Evolutionary conservation across 164 flowering plant species (phyloP).

Genomic region (grape (Vitis vinifera)): ASM3070453v1 NC_081816.1:4100501-4101000

Average conservation of each 20-base stretch:
- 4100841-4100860: constrained; percentile 90
- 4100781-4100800: constrained; percentile 66
- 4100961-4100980: constrained; percentile 62
- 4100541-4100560: constrained; percentile 77
- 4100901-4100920: no score
- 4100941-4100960: constrained; percentile 58
- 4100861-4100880: constrained; percentile 91
- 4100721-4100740: constrained; percentile 53
- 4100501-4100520: constrained; percentile 65
- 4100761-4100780: constrained; percentile 87
- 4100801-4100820: constrained; percentile 81
- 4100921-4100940: not conserved
- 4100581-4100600: constrained; percentile 36
- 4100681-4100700: not conserved
- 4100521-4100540: constrained; percentile 87
- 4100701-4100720: constrained; percentile 41
- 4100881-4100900: constrained; percentile 18
- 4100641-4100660: not conserved
- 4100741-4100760: constrained; percentile 80
- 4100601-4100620: constrained; percentile 43
- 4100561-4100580: constrained; percentile 61
- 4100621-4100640: not conserved
- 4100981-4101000: constrained; percentile 76
- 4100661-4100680: not conserved
- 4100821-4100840: constrained; percentile 97